phyloP scores from a whole-genome alignment of 1,284 basidiomycete species.

The Ceratorhiza oryzae-sativae region DNA sequence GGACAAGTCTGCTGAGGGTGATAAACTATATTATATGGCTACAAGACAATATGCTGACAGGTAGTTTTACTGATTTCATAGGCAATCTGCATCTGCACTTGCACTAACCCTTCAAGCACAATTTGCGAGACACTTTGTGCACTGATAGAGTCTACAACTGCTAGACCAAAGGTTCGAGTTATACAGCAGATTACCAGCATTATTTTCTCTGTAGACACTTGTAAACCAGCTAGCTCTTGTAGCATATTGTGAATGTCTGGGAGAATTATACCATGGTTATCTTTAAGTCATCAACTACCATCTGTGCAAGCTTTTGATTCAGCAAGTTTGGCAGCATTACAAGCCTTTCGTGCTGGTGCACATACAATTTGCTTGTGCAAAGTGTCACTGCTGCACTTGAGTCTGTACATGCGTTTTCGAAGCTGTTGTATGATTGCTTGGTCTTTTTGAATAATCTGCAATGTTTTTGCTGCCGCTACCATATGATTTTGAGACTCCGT shows the following conservation, averaged over 20 bases:
- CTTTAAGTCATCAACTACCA: not conserved
- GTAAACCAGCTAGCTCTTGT: not conserved
- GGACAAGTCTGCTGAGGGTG: not conserved
- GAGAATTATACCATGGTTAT: not conserved
- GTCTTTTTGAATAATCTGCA: too few relatives aligned
- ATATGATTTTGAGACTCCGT: too few relatives aligned
- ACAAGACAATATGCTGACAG: too few relatives aligned
- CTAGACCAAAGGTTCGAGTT: not conserved
- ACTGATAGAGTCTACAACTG: not conserved
- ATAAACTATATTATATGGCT: not conserved
- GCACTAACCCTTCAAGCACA: not conserved
- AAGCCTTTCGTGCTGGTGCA: not conserved
- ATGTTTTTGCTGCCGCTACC: too few relatives aligned
- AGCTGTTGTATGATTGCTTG: too few relatives aligned
- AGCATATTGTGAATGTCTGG: not conserved
- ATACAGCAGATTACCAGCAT: not conserved
- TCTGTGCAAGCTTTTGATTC: not conserved
- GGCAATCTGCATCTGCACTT: conserved; percentile 6
- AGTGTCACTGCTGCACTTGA: not conserved
- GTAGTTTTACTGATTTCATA: not conserved
- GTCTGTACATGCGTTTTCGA: too few relatives aligned
- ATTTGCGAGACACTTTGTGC: conserved; percentile 3
- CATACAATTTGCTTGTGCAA: not conserved
- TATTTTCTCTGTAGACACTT: not conserved
- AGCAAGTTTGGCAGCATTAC: not conserved